A percentile compares a stretch with the other conserved stretches of the same genome.
Evolutionary conservation across 2,329 filamentous ascomycete genomes (phyloP).

Genomic region (Achaetomium macrosporum): DNA sequence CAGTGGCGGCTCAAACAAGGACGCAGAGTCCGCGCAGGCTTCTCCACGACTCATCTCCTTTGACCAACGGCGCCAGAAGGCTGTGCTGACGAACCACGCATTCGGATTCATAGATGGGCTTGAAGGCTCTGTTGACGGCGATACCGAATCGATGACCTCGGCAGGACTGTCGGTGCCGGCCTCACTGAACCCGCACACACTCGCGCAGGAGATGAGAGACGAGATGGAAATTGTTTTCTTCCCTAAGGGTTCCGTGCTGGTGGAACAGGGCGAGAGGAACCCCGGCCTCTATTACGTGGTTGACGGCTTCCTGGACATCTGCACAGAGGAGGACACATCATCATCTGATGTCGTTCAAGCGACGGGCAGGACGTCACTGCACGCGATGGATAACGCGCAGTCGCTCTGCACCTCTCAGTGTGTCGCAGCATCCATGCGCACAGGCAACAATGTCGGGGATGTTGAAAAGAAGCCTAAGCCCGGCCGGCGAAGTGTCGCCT

Average conservation of each 20-base stretch:
- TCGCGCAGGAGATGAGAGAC: constrained; percentile 76
- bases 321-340: constrained; percentile 65
- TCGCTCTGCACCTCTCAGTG: constrained; percentile 14
- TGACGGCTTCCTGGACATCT: constrained; percentile 92
- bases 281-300: constrained; percentile 96
- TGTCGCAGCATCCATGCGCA: constrained; percentile 16
- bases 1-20: constrained; percentile 57
- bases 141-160: constrained; percentile 79
- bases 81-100: constrained; percentile 72
- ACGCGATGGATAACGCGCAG: constrained; percentile 33
- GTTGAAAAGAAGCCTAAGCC: constrained; percentile 42
- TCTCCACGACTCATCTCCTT: constrained; percentile 81
- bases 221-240: constrained; percentile 98
- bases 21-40: constrained; percentile 70
- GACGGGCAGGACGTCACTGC: constrained; percentile 30
- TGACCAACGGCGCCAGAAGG: constrained; percentile 74
- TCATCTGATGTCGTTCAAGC: constrained; percentile 38
- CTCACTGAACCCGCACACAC: constrained; percentile 57
- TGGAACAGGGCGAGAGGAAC: constrained; percentile 95
- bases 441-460: constrained; percentile 29
- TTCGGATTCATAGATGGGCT: constrained; percentile 88
- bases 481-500: constrained; percentile 64
- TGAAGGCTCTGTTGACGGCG: constrained; percentile 70
- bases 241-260: constrained; percentile 85
- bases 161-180: constrained; percentile 56